phyloP scores from a whole-genome alignment of 2,329 filamentous ascomycete genomes.

The Aspergillus brasiliensis region DNA sequence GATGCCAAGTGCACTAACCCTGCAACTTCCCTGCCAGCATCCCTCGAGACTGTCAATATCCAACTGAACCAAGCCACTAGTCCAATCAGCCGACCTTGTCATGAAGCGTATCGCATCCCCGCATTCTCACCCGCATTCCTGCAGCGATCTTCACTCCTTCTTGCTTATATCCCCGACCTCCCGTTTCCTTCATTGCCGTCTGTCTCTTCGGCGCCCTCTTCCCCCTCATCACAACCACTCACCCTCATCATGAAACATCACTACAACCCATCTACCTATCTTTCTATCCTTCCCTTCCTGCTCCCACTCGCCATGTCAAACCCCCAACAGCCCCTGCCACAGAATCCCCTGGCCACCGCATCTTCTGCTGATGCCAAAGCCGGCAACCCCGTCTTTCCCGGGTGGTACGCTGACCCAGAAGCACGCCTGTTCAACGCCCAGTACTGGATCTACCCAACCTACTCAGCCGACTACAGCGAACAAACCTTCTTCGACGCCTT shows the following conservation, averaged over 20 bases:
- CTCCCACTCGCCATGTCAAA: not conserved
- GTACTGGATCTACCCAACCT: slow-evolving; percentile 55
- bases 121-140: slow-evolving; percentile 8
- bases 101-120: not conserved
- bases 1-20: not conserved
- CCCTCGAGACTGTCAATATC: not conserved
- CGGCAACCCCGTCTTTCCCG: slow-evolving; percentile 52
- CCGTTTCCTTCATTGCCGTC: not conserved
- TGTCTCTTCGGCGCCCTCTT: not conserved
- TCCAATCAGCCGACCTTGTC: not conserved
- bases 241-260: not conserved
- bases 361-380: not conserved
- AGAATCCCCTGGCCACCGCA: slow-evolving; percentile 8
- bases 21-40: not conserved
- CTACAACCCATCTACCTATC: slow-evolving; percentile 1
- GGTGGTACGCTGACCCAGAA: slow-evolving; percentile 57
- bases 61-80: too few relatives aligned
- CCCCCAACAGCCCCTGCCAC: not conserved
- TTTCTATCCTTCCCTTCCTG: not conserved
- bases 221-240: not conserved
- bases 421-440: slow-evolving; percentile 48
- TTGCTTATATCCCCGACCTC: not conserved
- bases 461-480: slow-evolving; percentile 47
- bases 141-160: slow-evolving; percentile 1
- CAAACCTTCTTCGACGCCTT: slow-evolving; percentile 57